phyloP scores from a whole-genome alignment of 2,329 filamentous ascomycete genomes.

The Aspergillus sp. region DNA sequence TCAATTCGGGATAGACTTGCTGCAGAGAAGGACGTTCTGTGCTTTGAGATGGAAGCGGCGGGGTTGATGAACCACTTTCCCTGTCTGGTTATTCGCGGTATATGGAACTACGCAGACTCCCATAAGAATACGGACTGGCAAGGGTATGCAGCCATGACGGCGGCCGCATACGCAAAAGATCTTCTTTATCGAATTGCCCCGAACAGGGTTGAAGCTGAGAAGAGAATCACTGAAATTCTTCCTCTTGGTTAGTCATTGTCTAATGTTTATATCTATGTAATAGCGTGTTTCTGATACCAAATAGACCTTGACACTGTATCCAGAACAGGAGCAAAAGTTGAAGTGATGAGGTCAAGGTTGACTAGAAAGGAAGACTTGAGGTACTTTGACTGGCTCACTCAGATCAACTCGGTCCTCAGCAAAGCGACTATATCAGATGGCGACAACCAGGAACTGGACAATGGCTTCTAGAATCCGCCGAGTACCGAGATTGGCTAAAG shows the following conservation, averaged over 20 bases:
- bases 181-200: neutral
- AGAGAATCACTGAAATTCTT: neutral
- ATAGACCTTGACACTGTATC: too few relatives aligned
- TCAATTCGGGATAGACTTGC: constrained; percentile 1
- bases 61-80: constrained; percentile 5
- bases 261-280: neutral
- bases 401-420: neutral
- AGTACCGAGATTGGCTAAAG: constrained; percentile 9
- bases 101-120: neutral
- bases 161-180: constrained; percentile 5
- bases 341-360: too few relatives aligned
- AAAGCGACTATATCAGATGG: neutral
- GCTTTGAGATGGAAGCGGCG: constrained; percentile 4
- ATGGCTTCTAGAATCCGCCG: constrained; percentile 8
- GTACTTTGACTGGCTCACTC: neutral
- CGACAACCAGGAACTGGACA: constrained; percentile 9
- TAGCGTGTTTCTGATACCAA: neutral
- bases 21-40: constrained; percentile 2
- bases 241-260: neutral
- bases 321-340: too few relatives aligned
- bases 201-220: constrained; percentile 1
- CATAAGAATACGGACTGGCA: constrained; percentile 1
- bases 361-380: neutral
- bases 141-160: constrained; percentile 3
- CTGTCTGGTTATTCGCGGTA: constrained; percentile 5